Conservation (phyloP, 2,329 filamentous ascomycete genomes). For the Penicillium sp. region DNA sequence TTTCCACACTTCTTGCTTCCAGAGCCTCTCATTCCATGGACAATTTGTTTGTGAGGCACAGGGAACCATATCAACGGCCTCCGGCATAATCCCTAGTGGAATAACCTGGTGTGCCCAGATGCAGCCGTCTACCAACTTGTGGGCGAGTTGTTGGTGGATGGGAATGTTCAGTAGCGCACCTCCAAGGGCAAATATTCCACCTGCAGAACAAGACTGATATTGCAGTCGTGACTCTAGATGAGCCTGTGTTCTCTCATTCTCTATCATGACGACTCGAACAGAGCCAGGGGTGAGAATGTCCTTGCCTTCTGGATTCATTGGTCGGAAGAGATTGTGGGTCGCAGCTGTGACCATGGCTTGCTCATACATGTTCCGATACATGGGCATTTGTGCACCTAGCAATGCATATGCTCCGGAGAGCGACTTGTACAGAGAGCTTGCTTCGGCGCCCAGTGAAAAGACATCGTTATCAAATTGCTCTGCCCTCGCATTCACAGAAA, state of each 20-base stretch:
- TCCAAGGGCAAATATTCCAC: slow-evolving; percentile 56
- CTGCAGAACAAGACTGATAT: slow-evolving; percentile 56
- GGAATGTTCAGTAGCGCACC: slow-evolving; percentile 53
- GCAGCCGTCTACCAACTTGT: slow-evolving; percentile 55
- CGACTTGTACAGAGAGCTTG: slow-evolving; percentile 60
- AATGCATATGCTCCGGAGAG: slow-evolving; percentile 53
- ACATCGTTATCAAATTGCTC: slow-evolving; percentile 30
- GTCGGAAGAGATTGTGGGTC: slow-evolving; percentile 49
- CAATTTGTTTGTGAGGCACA: slow-evolving; percentile 42
- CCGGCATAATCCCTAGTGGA: slow-evolving; percentile 56
- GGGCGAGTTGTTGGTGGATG: slow-evolving; percentile 50
- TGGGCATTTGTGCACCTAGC: slow-evolving; percentile 41
- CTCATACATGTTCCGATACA: slow-evolving; percentile 59
- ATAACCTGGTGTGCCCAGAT: slow-evolving; percentile 55
- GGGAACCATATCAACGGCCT: slow-evolving; percentile 45
- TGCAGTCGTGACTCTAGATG: slow-evolving; percentile 43
- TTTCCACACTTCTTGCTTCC: slow-evolving; percentile 30
- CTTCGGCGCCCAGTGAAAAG: slow-evolving; percentile 57
- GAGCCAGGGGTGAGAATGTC: slow-evolving; percentile 51
- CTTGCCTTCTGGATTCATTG: slow-evolving; percentile 48
- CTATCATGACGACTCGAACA: slow-evolving; percentile 31
- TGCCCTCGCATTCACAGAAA: slow-evolving; percentile 32
- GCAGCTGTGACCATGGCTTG: slow-evolving; percentile 44
- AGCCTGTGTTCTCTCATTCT: slow-evolving; percentile 13
- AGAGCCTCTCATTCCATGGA: slow-evolving; percentile 42